These are phyloP conservation scores for Rhizophagus sp. DNA, from an alignment of 192 early-diverging fungal genomes.

Conservation along the genomic window DNA sequence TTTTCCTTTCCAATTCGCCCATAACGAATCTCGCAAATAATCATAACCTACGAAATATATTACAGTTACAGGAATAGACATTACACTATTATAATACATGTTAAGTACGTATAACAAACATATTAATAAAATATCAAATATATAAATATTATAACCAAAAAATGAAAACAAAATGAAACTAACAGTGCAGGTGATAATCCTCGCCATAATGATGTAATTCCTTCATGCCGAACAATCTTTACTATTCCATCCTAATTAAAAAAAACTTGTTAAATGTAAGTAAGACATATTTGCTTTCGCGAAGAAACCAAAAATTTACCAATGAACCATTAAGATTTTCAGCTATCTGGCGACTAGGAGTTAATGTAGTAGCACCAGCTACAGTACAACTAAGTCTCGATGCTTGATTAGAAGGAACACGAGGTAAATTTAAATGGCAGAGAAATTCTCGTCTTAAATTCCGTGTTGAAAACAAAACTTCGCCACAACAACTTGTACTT, in stretches of 20 bases:
- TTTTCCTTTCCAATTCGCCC: slow-evolving; percentile 33
- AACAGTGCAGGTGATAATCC: slow-evolving; percentile 82
- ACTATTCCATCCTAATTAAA: slow-evolving; percentile 62
- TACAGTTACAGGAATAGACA: slow-evolving; percentile 88
- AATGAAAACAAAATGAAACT: slow-evolving; percentile 18
- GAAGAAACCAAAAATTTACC: slow-evolving; percentile 34
- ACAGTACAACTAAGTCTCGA: slow-evolving; percentile 23
- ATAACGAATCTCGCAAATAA: slow-evolving; percentile 62
- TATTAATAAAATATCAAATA: too few species aligned
- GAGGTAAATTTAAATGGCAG: background rate
- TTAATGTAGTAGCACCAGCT: slow-evolving; percentile 7
- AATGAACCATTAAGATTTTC: slow-evolving; percentile 47
- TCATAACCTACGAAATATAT: slow-evolving; percentile 98
- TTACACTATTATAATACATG: slow-evolving; percentile 40
- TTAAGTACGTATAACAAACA: too few species aligned
- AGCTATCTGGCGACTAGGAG: slow-evolving; percentile 33
- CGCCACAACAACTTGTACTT: slow-evolving; percentile 23
- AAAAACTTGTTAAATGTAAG: slow-evolving; percentile 13
- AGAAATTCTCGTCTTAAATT: slow-evolving; percentile 7
- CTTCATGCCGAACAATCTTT: slow-evolving; percentile 81
- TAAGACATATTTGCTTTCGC: slow-evolving; percentile 31
- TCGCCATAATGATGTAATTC: slow-evolving; percentile 78
- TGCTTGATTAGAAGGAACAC: background rate
- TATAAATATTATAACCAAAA: background rate
- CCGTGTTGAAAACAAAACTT: slow-evolving; percentile 6